Percentiles rank a stretch among this genome's conserved stretches.
Evolutionary conservation across 352 stramenopile genomes (phyloP).

Genomic region (Phytopythium montanum): DNA sequence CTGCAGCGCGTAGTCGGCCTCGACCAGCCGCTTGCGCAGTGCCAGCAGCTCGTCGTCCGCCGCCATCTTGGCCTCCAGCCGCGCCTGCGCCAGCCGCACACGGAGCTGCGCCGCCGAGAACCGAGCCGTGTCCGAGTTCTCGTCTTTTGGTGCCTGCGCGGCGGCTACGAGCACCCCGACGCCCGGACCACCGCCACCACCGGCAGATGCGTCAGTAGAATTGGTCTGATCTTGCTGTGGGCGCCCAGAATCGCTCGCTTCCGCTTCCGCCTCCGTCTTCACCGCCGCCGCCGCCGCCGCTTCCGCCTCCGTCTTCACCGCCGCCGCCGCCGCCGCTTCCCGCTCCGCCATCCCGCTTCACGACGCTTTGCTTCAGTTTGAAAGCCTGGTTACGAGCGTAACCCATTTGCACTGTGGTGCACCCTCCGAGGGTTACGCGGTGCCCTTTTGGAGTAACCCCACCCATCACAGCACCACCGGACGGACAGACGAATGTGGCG

Average conservation of each 20-base stretch:
- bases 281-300: background rate
- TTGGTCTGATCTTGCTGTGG: background rate
- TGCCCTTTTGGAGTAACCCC: background rate
- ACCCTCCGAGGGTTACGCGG: background rate
- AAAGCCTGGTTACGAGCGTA: background rate
- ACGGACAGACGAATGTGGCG: background rate
- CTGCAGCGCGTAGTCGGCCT: slow-evolving; percentile 33
- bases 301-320: too few species aligned
- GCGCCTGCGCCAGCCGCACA: slow-evolving; percentile 48
- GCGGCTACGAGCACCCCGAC: background rate
- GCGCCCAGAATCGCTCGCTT: background rate
- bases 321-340: background rate
- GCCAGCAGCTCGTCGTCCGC: slow-evolving; percentile 40
- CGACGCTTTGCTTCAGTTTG: background rate
- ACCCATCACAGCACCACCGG: background rate
- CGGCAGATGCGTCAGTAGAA: background rate
- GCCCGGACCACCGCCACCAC: background rate
- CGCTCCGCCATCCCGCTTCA: background rate
- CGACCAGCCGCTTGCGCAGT: slow-evolving; percentile 41
- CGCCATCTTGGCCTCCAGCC: slow-evolving; percentile 48
- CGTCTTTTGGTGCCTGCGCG: background rate
- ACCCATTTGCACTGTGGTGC: background rate
- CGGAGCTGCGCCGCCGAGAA: slow-evolving; percentile 52
- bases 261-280: background rate
- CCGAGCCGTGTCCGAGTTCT: slow-evolving; percentile 17